Percentiles rank a stretch among this genome's conserved stretches.
These are phyloP conservation scores for Zopfochytrium polystomum DNA, from an alignment of 371 early-diverging fungal genomes.

Conservation along the genomic window DNA sequence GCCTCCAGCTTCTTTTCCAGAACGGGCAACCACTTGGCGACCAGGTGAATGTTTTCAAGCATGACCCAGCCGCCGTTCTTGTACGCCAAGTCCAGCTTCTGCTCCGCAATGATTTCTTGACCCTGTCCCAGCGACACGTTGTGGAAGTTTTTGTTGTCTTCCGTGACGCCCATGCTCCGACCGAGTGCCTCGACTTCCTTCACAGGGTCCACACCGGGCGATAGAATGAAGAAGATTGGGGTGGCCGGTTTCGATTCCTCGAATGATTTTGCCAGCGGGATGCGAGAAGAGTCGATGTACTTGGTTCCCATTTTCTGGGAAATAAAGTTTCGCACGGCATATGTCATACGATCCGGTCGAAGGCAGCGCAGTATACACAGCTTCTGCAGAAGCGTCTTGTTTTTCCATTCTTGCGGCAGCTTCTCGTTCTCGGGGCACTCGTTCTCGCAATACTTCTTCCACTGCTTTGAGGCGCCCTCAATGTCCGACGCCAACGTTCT, in stretches of 20 bases:
- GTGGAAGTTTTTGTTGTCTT: conserved; percentile 60
- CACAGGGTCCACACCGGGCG: conserved; percentile 66
- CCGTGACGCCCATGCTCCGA: conserved; percentile 45
- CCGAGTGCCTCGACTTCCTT: conserved; percentile 64
- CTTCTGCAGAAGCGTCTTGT: conserved; percentile 58
- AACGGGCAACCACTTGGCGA: conserved; percentile 59
- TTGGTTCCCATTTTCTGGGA: conserved; percentile 55
- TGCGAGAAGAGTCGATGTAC: conserved; percentile 52
- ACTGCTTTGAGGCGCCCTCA: conserved; percentile 59
- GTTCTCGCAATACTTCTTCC: conserved; percentile 64
- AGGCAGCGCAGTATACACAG: conserved; percentile 59
- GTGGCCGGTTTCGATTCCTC: conserved; percentile 55
- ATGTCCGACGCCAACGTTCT: conserved; percentile 55
- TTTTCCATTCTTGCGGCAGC: conserved; percentile 66
- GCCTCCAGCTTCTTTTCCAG: conserved; percentile 61
- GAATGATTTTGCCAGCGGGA: conserved; percentile 51
- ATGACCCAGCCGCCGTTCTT: conserved; percentile 64
- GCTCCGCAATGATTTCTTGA: conserved; percentile 64
- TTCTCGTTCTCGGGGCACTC: conserved; percentile 64
- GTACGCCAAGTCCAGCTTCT: conserved; percentile 58
- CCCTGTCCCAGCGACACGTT: conserved; percentile 65
- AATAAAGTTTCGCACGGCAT: conserved; percentile 57
- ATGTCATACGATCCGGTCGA: conserved; percentile 62
- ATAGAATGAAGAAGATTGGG: conserved; percentile 62
- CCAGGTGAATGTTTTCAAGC: conserved; percentile 66